These are phyloP conservation scores for Diaporthe batatas DNA, from an alignment of 2,329 filamentous ascomycete species.

Conservation along the genomic window DNA sequence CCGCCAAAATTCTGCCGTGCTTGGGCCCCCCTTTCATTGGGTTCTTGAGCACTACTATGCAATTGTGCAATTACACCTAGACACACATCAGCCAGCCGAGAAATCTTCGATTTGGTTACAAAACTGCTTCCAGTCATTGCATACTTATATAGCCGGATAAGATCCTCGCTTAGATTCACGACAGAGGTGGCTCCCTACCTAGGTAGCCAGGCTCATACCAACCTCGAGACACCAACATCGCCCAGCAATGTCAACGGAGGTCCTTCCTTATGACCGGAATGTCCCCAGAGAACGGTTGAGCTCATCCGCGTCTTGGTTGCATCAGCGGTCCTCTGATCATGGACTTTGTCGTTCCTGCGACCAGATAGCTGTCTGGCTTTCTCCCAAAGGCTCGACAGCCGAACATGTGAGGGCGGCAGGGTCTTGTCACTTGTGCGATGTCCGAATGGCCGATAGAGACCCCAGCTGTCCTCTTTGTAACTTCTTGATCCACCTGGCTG, in stretches of 20 bases:
- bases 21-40: not conserved
- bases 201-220: not conserved
- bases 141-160: not conserved
- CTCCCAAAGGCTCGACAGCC: not conserved
- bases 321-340: not conserved
- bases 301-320: not conserved
- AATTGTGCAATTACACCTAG: not conserved
- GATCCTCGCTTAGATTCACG: not conserved
- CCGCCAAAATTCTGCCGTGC: not conserved
- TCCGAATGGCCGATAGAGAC: constrained; percentile 16
- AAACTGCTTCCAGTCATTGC: not conserved
- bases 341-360: constrained; percentile 14
- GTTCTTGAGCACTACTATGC: not conserved
- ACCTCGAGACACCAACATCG: not conserved
- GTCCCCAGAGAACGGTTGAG: not conserved
- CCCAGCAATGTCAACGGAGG: not conserved
- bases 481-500: constrained; percentile 5
- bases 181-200: not conserved
- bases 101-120: not conserved
- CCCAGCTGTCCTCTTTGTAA: not conserved
- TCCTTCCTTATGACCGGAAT: not conserved
- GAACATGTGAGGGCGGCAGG: not conserved
- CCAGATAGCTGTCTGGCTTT: constrained; percentile 8
- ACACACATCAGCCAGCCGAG: too few species aligned
- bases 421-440: constrained; percentile 10